Evolutionary conservation across 2,329 filamentous ascomycete genomes (phyloP), one percentile per base, ranked within the genome.

Genomic region (Emmonsiellopsis sp.): DNA sequence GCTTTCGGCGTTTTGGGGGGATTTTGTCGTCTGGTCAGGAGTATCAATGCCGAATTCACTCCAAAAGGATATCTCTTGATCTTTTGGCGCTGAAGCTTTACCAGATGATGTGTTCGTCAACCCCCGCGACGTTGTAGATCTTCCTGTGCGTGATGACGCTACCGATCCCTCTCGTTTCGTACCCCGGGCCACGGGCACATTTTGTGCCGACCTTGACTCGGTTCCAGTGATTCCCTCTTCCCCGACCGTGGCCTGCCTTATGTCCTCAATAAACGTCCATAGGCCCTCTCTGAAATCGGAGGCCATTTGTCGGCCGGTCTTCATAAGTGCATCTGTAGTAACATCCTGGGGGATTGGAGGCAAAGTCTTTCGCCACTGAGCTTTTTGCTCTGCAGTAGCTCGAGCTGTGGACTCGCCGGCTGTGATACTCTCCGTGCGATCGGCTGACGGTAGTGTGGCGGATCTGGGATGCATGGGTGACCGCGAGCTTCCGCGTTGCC

Each of bases 211-310:
- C 54, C 71, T 60, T 56, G 70, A 65, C 56, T 70, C 68, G 36
- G 72, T 72, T 42, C 82, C 84, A 56, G 77, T 83, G 57, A 89
- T 82, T 13, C 84, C 88, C 72, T 98, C 93, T 52, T 98, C 93
- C 27, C 93, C 93, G 6, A 98, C 90, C 0, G 93, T 95, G 11
- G 92, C 94, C 70, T 97, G 93, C 60, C 91, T 81, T 47, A 98
- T 83, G 65, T 98, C 93, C 67, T 97, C 93, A 55, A 95, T 83
- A 70, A 98, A 98, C 1, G 88, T 95, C 83, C 87, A 91, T 48
- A 98, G 74, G 2, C 93, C 92, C 50, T 93, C 83, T 66, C 85
- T 88, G 68, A 98, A 84, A 70, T 96, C 93, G 55, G 88, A 86
- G 13, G 91, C 87, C 69, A 95, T 85, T 68, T 93, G 88, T 65